Conservation (phyloP, 805 yeast genomes). For the Candida piceae region DNA sequence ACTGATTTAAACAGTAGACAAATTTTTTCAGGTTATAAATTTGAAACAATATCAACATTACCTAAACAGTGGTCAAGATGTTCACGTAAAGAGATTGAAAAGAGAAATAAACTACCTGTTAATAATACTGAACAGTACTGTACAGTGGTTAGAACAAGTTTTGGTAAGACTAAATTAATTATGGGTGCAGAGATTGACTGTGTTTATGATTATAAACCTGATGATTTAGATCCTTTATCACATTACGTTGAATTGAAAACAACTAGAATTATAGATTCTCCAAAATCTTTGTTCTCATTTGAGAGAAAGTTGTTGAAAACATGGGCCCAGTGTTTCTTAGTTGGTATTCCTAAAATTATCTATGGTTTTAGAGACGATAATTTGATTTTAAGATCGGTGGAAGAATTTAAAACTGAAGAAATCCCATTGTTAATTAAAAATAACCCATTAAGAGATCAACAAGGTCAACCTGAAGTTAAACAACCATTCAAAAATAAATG, state of each 20-base stretch:
- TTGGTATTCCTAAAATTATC: constrained; percentile 75
- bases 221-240: constrained; percentile 42
- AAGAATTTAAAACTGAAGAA: constrained; percentile 71
- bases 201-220: constrained; percentile 74
- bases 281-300: constrained; percentile 56
- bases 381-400: constrained; percentile 59
- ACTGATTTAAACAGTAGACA: constrained; percentile 34
- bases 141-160: constrained; percentile 78
- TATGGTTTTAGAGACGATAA: constrained; percentile 85
- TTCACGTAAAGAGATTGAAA: constrained; percentile 63
- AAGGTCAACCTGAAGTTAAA: constrained; percentile 23
- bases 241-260: constrained; percentile 90
- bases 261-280: constrained; percentile 47
- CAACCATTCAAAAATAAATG: constrained; percentile 53
- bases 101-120: constrained; percentile 53
- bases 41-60: constrained; percentile 74
- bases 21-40: constrained; percentile 74
- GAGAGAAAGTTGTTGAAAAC: constrained; percentile 73
- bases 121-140: constrained; percentile 73
- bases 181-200: constrained; percentile 93
- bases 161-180: constrained; percentile 63
- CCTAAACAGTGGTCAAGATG: constrained; percentile 70
- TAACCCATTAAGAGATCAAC: constrained; percentile 33
- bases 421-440: constrained; percentile 65
- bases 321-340: constrained; percentile 91